Conservation (phyloP, 148 eudicot species). For the Talinum fruticosum region DNA sequence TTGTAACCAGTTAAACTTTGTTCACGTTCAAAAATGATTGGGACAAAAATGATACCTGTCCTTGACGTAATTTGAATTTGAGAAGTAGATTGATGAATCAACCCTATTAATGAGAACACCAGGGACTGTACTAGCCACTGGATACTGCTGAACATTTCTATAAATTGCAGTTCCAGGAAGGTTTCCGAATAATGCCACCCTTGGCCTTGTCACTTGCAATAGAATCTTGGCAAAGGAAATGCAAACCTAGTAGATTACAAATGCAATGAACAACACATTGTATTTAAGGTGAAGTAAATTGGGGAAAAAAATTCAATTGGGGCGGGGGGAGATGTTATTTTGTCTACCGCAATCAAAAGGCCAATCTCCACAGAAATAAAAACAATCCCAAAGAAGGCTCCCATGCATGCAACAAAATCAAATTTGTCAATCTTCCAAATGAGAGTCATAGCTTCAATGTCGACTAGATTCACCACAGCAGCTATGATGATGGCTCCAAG, state of each 20-base stretch:
- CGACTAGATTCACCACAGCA: constrained; percentile 64
- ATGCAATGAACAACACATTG: neutral
- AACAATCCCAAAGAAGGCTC: constrained; percentile 65
- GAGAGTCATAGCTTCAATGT: constrained; percentile 44
- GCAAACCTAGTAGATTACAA: constrained; percentile 38
- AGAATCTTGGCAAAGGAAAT: constrained; percentile 86
- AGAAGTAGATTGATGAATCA: constrained; percentile 88
- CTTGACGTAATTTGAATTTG: constrained; percentile 75
- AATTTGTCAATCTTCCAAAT: constrained; percentile 69
- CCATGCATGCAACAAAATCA: constrained; percentile 76
- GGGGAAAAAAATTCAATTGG: neutral
- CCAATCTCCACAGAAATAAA: constrained; percentile 61
- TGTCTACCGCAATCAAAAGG: constrained; percentile 56
- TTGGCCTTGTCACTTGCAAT: constrained; percentile 83
- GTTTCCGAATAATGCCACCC: constrained; percentile 74
- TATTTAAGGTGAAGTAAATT: neutral
- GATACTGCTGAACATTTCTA: constrained; percentile 73
- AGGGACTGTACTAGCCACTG: constrained; percentile 59
- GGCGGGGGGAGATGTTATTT: neutral
- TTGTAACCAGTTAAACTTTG: neutral
- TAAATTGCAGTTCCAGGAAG: constrained; percentile 69
- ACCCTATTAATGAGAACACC: constrained; percentile 68
- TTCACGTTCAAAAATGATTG: neutral
- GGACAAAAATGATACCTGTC: constrained; percentile 57
- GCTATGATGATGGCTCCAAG: constrained; percentile 71